Evolutionary conservation across 1,139 yeast genomes (phyloP).

Genomic region (Taiozyma sp.): DNA sequence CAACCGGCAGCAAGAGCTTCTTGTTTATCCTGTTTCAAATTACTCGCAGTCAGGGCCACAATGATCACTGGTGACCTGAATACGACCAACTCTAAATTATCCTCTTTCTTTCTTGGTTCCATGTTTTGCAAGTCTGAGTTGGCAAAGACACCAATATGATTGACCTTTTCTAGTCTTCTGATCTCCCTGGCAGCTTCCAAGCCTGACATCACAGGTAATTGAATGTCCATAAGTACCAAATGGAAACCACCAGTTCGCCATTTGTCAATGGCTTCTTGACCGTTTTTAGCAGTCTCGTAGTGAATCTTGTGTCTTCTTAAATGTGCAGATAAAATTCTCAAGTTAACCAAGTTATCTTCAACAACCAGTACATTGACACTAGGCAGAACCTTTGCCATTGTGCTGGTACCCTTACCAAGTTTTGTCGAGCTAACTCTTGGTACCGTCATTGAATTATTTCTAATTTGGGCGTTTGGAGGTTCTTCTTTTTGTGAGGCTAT

Average conservation of each 20-base stretch:
- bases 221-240: conserved; percentile 91
- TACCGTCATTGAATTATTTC: neutral
- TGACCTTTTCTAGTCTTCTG: conserved; percentile 73
- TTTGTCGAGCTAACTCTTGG: conserved; percentile 7
- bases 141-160: conserved; percentile 79
- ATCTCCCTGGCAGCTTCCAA: conserved; percentile 90
- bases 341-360: conserved; percentile 94
- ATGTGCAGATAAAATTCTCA: conserved; percentile 90
- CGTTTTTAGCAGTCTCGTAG: conserved; percentile 84
- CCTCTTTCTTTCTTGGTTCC: conserved; percentile 15
- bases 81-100: conserved; percentile 47
- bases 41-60: conserved; percentile 92
- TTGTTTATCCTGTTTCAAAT: conserved; percentile 80
- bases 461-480: neutral
- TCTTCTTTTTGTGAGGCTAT: neutral
- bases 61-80: conserved; percentile 92
- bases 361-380: conserved; percentile 89
- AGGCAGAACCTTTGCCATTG: conserved; percentile 40
- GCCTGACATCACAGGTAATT: conserved; percentile 90
- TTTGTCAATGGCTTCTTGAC: conserved; percentile 86
- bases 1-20: conserved; percentile 96
- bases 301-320: conserved; percentile 81
- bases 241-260: conserved; percentile 94
- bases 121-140: conserved; percentile 26
- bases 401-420: conserved; percentile 6